phyloP scores from a whole-genome alignment of 768 basidiomycete genomes.

The Russula brevipes region DNA sequence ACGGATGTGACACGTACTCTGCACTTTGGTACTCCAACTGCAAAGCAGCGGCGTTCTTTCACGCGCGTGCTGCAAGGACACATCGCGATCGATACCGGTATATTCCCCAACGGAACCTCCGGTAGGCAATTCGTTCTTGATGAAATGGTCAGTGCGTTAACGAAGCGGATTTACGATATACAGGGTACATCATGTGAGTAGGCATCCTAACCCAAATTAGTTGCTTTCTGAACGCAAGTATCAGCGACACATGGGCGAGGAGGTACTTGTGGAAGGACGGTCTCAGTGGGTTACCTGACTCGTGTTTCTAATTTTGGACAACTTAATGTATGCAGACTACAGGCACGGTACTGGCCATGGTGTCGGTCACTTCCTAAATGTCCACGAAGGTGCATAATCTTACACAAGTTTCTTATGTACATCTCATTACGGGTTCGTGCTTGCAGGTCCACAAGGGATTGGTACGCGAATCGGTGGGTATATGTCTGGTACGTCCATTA shows the following conservation, averaged over 20 bases:
- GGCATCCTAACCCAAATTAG: not conserved
- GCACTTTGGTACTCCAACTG: slow-evolving; percentile 86
- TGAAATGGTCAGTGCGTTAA: not conserved
- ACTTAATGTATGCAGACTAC: slow-evolving; percentile 42
- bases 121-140: slow-evolving; percentile 39
- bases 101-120: slow-evolving; percentile 79
- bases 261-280: slow-evolving; percentile 82
- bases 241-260: slow-evolving; percentile 77
- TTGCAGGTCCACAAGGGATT: slow-evolving; percentile 56
- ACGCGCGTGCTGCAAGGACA: slow-evolving; percentile 91
- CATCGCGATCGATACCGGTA: slow-evolving; percentile 78
- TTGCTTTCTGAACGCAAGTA: not conserved
- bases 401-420: not conserved
- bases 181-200: slow-evolving; percentile 54
- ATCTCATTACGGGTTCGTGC: not conserved
- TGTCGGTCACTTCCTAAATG: slow-evolving; percentile 90
- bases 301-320: not conserved
- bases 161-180: not conserved
- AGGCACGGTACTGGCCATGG: slow-evolving; percentile 95
- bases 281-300: slow-evolving; percentile 49
- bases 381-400: slow-evolving; percentile 63
- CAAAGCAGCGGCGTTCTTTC: slow-evolving; percentile 80
- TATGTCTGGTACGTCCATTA: not conserved
- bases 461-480: slow-evolving; percentile 45
- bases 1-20: slow-evolving; percentile 91